Evolutionary conservation across 2,329 filamentous ascomycete species (phyloP).

Genomic region (Penicillium sp.): DNA sequence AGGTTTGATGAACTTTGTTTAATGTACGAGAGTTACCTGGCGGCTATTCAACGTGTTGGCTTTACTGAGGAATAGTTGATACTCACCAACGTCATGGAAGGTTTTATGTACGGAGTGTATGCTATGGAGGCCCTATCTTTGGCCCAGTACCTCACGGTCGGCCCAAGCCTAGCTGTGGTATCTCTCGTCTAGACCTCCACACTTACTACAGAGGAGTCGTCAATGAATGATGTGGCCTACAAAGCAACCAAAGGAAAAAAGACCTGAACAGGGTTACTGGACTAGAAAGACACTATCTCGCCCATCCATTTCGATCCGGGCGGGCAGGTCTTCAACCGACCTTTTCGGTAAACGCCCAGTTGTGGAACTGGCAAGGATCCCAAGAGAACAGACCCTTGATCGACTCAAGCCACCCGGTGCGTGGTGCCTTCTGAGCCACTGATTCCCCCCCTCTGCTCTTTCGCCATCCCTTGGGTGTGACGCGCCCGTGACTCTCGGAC

Average conservation of each 20-base stretch:
- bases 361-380: constrained; percentile 21
- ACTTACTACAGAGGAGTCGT: not conserved
- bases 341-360: constrained; percentile 23
- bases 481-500: constrained; percentile 12
- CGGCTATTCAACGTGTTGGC: not conserved
- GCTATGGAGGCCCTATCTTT: not conserved
- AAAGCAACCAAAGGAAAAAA: not conserved
- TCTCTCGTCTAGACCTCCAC: not conserved
- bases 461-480: constrained; percentile 20
- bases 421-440: constrained; percentile 29
- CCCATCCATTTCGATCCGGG: constrained; percentile 4
- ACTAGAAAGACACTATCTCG: not conserved
- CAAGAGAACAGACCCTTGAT: constrained; percentile 31
- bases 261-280: not conserved
- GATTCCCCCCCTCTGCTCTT: constrained; percentile 13
- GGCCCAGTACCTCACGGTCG: not conserved
- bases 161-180: not conserved
- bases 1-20: not conserved
- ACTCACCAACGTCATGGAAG: not conserved
- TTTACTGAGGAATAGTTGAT: not conserved
- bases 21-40: not conserved
- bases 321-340: constrained; percentile 11
- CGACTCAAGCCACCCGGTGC: constrained; percentile 29
- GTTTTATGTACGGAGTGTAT: not conserved
- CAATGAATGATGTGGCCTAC: not conserved